Base-by-base conservation (phyloP, 176 grass and related monocot genomes). In the Carex littledalei region DNA sequence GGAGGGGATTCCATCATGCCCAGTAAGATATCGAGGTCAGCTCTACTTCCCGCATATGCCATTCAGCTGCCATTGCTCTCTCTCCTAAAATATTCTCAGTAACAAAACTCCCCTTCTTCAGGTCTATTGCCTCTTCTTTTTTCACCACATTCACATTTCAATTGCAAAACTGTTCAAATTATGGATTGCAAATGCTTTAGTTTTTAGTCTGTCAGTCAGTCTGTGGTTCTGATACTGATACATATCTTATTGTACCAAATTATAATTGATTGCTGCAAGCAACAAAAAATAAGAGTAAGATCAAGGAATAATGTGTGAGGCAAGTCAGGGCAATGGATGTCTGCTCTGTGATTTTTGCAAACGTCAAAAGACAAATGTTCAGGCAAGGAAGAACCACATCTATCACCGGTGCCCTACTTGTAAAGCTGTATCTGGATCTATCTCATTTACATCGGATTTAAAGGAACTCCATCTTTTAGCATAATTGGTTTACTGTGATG, bases 391-490 rank as follows among this genome's bases (percentile, higher is more conserved):
- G 16, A 83, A 64, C 63, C 62, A 43, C 59, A 32, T 67, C 63
- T 83, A 83, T 24, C 80, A 62, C 35, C 62, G 62, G 17, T 83
- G 80, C 14, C 80, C 80, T 21, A 83, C 80, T 66, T 83, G 81
- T 67, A 83, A 83, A 83, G 41, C 80, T 29, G 60, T 82, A 82
- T 47, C 35, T 37, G 35, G 3, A 37, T 41, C 5, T 41, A 6
- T 41, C 39, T 41, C 39, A 41, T 41, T 41, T 41, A 41, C 39
- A 41, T 6, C 39, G 6, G 39, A 4, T 41, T 41, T 41, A 41
- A 41, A 41, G 39, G 39, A 6, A 41, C 39, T 41, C 5, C 39
- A 41, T 6, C 39, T 41, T 41, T 41, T 41, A 41, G 39, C 39
- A 41, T 41, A 41, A 41, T 41, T 41, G 39, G 39, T 41, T 6